Evolutionary conservation across 768 basidiomycete genomes (phyloP).

Genomic region (Boletellus ananas): DNA sequence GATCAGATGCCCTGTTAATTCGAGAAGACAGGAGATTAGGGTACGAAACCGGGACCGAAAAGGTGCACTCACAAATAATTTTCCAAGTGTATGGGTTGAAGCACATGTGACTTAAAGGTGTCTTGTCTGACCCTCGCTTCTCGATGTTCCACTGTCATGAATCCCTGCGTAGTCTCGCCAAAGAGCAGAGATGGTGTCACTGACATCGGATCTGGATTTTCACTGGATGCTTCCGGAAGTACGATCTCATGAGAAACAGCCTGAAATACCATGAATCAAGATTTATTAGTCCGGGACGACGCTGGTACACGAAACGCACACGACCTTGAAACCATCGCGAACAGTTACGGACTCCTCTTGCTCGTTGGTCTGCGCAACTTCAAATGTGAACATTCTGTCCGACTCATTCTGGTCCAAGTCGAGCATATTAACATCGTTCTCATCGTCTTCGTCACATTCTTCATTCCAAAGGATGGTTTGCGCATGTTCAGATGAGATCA

Average conservation of each 20-base stretch:
- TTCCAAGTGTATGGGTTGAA: constrained; percentile 13
- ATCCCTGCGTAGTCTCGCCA: constrained; percentile 41
- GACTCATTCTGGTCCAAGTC: constrained; percentile 38
- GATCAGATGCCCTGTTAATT: constrained; percentile 18
- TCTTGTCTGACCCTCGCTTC: constrained; percentile 11
- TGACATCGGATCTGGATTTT: constrained; percentile 1
- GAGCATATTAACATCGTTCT: constrained; percentile 21
- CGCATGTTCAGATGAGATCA: constrained; percentile 49
- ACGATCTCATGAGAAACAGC: constrained; percentile 11
- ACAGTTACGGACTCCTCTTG: constrained; percentile 48
- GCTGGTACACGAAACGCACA: neutral
- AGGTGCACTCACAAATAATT: constrained; percentile 15
- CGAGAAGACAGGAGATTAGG: neutral
- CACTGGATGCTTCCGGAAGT: constrained; percentile 4
- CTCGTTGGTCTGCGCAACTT: constrained; percentile 51
- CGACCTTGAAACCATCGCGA: constrained; percentile 45
- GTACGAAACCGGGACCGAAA: neutral
- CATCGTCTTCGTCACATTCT: constrained; percentile 25
- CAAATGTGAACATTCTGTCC: constrained; percentile 51
- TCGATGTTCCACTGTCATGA: constrained; percentile 33
- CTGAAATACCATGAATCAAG: neutral
- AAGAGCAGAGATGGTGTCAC: constrained; percentile 31
- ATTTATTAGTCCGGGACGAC: neutral
- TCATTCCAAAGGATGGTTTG: constrained; percentile 43
- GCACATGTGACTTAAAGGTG: neutral